Evolutionary conservation across 495 filamentous ascomycete species (phyloP).

Genomic region (Penicillium samsonianum): DNA sequence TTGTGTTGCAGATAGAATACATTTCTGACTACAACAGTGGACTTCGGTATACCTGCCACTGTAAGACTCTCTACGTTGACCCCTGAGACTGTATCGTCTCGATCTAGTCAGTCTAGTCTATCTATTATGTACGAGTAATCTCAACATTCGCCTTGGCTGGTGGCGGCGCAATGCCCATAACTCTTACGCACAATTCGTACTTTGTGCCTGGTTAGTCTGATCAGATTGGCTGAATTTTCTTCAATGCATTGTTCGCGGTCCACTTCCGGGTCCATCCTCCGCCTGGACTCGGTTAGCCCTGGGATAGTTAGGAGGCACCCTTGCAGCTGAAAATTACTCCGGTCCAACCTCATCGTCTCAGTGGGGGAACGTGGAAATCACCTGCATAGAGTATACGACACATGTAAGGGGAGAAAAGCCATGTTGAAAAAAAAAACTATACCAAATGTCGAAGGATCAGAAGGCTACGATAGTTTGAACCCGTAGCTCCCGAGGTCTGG

Average conservation of each 20-base stretch:
- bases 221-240: constrained; percentile 5
- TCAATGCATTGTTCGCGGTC: constrained; percentile 1
- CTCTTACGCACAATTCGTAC: constrained; percentile 11
- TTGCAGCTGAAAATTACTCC: constrained; percentile 16
- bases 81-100: not conserved
- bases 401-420: constrained; percentile 5
- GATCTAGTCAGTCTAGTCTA: not conserved
- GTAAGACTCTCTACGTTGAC: not conserved
- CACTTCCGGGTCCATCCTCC: constrained; percentile 17
- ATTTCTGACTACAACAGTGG: not conserved
- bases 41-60: not conserved
- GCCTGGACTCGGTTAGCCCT: constrained; percentile 19
- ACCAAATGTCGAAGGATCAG: not conserved
- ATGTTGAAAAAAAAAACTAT: constrained; percentile 1
- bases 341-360: not conserved
- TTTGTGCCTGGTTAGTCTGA: constrained; percentile 5
- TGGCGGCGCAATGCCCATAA: constrained; percentile 20
- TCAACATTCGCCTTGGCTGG: constrained; percentile 15
- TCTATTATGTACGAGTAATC: not conserved
- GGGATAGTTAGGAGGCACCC: constrained; percentile 11
- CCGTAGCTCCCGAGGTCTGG: not conserved
- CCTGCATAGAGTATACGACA: constrained; percentile 8
- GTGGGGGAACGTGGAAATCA: constrained; percentile 22
- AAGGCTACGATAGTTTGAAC: not conserved
- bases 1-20: not conserved